phyloP scores from a whole-genome alignment of 2,329 filamentous ascomycete species.

The Diaporthe ilicicola region DNA sequence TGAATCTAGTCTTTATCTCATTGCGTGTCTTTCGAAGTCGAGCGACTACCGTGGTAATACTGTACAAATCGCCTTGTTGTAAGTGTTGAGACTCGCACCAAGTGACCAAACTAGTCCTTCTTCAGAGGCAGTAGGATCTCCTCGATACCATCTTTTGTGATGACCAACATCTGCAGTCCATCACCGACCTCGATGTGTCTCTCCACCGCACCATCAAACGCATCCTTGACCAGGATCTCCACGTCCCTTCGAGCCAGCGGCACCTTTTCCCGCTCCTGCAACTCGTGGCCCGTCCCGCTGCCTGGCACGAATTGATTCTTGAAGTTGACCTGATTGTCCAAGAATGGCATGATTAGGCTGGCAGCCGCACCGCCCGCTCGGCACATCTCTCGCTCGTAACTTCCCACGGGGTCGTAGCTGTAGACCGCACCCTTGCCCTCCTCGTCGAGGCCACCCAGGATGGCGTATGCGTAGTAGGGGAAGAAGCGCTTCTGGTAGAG shows the following conservation, averaged over 20 bases:
- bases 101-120: too few relatives aligned
- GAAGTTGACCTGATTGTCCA: conserved; percentile 99
- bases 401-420: conserved; percentile 97
- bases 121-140: conserved; percentile 87
- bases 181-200: conserved; percentile 99
- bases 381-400: conserved; percentile 97
- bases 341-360: conserved; percentile 97
- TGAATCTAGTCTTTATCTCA: conserved; percentile 17
- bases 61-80: conserved; percentile 41
- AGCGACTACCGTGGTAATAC: conserved; percentile 35
- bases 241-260: conserved; percentile 78
- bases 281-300: conserved; percentile 82
- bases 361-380: conserved; percentile 91
- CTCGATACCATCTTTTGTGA: conserved; percentile 87
- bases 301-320: conserved; percentile 97
- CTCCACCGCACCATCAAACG: conserved; percentile 97
- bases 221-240: conserved; percentile 91
- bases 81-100: neutral
- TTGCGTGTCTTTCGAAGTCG: conserved; percentile 25
- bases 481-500: conserved; percentile 99
- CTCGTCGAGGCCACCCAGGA: conserved; percentile 93
- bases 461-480: conserved; percentile 96
- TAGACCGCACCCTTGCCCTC: conserved; percentile 94
- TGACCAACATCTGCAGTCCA: conserved; percentile 92
- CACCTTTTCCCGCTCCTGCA: conserved; percentile 75